Evolutionary conservation across 352 stramenopile species (phyloP), one percentile per base, ranked within the genome.

Genomic region (Phytophthora europaea): DNA sequence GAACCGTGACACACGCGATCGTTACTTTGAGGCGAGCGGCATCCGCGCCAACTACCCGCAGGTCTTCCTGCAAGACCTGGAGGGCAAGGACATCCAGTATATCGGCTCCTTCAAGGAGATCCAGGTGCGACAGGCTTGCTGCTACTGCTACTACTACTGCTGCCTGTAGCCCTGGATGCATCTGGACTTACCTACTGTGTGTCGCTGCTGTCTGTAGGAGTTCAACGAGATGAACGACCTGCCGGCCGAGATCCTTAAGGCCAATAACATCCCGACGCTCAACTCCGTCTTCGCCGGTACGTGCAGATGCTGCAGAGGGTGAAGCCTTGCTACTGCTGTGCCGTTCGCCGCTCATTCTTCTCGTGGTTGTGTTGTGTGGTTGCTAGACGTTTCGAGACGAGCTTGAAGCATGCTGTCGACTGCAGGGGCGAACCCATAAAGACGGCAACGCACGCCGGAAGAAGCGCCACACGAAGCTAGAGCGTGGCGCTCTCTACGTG

Each of bases 11-110:
- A 80, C 75, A 52, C 90, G 90, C 45, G 87, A 97, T 76, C 68
- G 51, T 22, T 94, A 94, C 75, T 96, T 97, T 61, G 75, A 91
- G 57, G 79, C 77, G 67, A 96, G 89, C 64, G 83, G 85, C 62
- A 85, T 96, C 59, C 87, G 90, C 65, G 90, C 80, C 71, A 94
- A 93, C 78, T 97, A 94, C 67, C 90, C 90, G 34, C 90, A 97
- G 72, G 88, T 95, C 31, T 97, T 97, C 59, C 63, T 97, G 55
- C 73, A 92, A 62, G 83, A 90, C 64, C 54, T 81, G 45, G 76
- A 85, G 20, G 73, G 63, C 52, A 75, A 59, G 10, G 73, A 83
- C 23, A 76, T 88, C 62, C 69, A 82, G 53, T 96, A 91, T 73
- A 82, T 96, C 33, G 89, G 89, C 56, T 93, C 87, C 10, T 96